phyloP scores from a whole-genome alignment of 2,329 filamentous ascomycete species.

The Microthyrium microscopicum region DNA sequence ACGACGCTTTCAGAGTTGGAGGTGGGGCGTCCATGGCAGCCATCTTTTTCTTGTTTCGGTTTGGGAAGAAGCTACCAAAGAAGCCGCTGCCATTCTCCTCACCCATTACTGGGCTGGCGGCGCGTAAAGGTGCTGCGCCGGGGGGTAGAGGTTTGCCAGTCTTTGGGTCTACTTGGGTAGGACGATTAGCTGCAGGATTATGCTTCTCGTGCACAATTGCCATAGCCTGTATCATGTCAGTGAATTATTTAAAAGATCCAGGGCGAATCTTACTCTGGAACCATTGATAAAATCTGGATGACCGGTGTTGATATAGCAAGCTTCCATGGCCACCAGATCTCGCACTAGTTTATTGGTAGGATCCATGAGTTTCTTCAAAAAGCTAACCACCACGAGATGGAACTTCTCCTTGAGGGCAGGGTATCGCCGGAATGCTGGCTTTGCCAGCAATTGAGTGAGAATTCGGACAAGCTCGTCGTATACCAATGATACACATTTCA shows the following conservation, averaged over 20 bases:
- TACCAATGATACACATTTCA: conserved; percentile 94
- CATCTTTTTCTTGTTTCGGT: conserved; percentile 99
- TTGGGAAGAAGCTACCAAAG: conserved; percentile 96
- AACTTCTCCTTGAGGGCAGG: conserved; percentile 95
- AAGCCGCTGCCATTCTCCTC: conserved; percentile 53
- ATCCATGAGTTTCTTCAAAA: conserved; percentile 98
- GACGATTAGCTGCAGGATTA: conserved; percentile 47
- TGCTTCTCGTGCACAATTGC: conserved; percentile 92
- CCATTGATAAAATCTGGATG: conserved; percentile 97
- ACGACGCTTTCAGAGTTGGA: conserved; percentile 81
- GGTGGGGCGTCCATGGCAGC: conserved; percentile 98
- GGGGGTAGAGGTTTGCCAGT: conserved; percentile 81
- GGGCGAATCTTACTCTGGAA: conserved; percentile 45
- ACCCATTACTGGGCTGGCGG: conserved; percentile 55
- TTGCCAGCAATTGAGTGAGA: conserved; percentile 72
- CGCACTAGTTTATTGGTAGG: conserved; percentile 93
- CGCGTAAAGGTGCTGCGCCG: conserved; percentile 46
- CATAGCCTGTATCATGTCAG: conserved; percentile 49
- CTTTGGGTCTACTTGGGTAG: conserved; percentile 93
- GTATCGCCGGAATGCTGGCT: conserved; percentile 82
- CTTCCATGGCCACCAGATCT: conserved; percentile 88
- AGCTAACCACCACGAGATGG: conserved; percentile 75
- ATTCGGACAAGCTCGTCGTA: conserved; percentile 97
- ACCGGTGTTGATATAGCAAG: conserved; percentile 95
- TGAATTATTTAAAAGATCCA: background rate